Evolutionary conservation across 148 eudicot species (phyloP), one percentile per base, ranked within the genome.

Genomic region (Nepenthes gracilis): DNA sequence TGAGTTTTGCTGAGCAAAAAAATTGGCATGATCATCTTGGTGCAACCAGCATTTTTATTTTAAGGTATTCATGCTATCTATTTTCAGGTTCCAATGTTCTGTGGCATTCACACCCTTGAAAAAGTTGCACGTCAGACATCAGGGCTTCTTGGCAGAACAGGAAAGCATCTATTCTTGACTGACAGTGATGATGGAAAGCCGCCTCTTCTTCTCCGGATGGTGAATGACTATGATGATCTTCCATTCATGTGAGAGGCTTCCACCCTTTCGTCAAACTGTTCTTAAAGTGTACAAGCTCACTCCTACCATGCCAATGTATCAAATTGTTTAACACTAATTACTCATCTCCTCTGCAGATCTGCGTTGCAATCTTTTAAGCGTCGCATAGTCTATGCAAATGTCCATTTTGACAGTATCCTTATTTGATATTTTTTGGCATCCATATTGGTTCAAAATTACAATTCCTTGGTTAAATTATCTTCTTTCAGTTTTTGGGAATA

Each of bases 201-300:
- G 38, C 98, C 98, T 37, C 85, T 93, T 60, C 78, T 93, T 61
- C 75, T 93, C 65, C 78, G 69, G 65, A 93, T 93, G 99, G 85
- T 60, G 51, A 70, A 60, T 52, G 92, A 93, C 54, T 71, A 57
- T 47, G 95, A 84, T 6, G 81, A 72, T 68, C 84, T 84, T 64
- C 81, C 82, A 23, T 93, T 88, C 72, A 77, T 93, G 99, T 93
- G 70, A 79, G 94, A 48, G 43, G 9, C 33, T 43, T 50, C 15
- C 15, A 50, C 15, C 11, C 57, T 34, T 15, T 33, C 2, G 2
- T n/a, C 57, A 54, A 15, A 5, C 57, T 15, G 7, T 15, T 54
- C 57, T 4, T 5, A 1, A 50, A 50, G 7, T 33, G 6, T 4
- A 34, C 57, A 15, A 54, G 11, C 13, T 50, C 15, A 6, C 2